Evolutionary conservation across 768 basidiomycete species (phyloP), one percentile per base, ranked within the genome.

Genomic region (Lactarius akahatsu): DNA sequence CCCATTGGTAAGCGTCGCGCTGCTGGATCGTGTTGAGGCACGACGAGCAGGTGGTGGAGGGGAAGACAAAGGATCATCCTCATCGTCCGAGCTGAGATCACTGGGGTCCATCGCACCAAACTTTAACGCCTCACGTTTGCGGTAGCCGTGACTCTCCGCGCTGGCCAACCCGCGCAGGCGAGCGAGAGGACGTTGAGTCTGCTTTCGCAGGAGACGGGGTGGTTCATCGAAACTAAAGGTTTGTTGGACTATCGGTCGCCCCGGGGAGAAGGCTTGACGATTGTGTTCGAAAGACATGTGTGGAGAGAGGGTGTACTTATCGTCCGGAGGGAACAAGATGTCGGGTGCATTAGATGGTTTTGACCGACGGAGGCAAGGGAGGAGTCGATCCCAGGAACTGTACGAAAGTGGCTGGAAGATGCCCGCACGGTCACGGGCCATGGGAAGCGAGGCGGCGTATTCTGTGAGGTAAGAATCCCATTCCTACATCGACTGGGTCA

Each of bases 391-490:
- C 85, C 86, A 88, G 60, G 84, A 75, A 0, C 41, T 60, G 58
- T 84, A 81, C 0, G 75, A 73, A n/a, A 80, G 72, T 6, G 88
- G 87, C 36, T 76, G 75, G 77, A 88, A 89, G 0, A 74, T 78
- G 1, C 88, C 88, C 4, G 87, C 83, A 36, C 87, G 80, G 62
- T 83, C 77, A 40, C 66, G 55, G 36, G 71, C 69, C 63, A 72
- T 74, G 11, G 88, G 86, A 26, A 87, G 79, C 61, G 80, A 80
- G 26, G 81, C 72, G 5, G 83, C 76, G 65, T 88, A 89, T 32
- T 83, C 80, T 4, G 86, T 81, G 26, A 91, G 82, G 66, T 87
- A 89, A 26, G 75, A 78, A 69, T 90, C 86, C 88, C 88, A 91
- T 78, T 86, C 86, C 87, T 88, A 62, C 9, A 18, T 47, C 20